These are phyloP conservation scores for Colletotrichum sp. DNA, from an alignment of 2,329 filamentous ascomycete species.

Conservation along the genomic window DNA sequence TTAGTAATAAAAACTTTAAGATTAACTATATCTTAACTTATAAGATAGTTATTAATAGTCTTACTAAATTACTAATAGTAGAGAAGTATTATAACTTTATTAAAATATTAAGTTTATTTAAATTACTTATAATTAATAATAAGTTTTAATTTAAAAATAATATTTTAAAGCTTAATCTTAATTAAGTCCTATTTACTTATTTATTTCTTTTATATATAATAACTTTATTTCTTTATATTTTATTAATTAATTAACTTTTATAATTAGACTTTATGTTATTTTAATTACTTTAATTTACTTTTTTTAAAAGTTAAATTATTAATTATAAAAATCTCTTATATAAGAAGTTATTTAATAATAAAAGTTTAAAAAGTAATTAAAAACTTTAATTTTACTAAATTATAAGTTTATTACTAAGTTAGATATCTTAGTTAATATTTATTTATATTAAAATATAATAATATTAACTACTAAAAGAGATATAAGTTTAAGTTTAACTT, in stretches of 20 bases:
- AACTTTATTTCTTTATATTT: not conserved
- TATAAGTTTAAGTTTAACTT: not conserved
- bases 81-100: too few relatives aligned
- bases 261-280: not conserved
- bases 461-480: not conserved
- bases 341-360: not conserved
- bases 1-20: not conserved
- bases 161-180: too few relatives aligned
- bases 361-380: not conserved
- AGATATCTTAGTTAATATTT: not conserved
- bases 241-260: not conserved
- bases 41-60: too few relatives aligned
- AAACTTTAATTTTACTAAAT: not conserved
- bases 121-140: not conserved
- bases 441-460: not conserved
- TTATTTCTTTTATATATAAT: not conserved
- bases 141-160: not conserved
- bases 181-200: too few relatives aligned
- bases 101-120: too few relatives aligned
- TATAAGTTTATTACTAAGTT: not conserved
- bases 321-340: not conserved
- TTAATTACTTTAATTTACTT: not conserved
- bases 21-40: not conserved
- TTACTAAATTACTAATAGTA: too few relatives aligned
- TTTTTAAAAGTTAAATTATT: not conserved